phyloP scores from a whole-genome alignment of 2,329 filamentous ascomycete genomes.

The Immersiporthe knoxdaviesiana region DNA sequence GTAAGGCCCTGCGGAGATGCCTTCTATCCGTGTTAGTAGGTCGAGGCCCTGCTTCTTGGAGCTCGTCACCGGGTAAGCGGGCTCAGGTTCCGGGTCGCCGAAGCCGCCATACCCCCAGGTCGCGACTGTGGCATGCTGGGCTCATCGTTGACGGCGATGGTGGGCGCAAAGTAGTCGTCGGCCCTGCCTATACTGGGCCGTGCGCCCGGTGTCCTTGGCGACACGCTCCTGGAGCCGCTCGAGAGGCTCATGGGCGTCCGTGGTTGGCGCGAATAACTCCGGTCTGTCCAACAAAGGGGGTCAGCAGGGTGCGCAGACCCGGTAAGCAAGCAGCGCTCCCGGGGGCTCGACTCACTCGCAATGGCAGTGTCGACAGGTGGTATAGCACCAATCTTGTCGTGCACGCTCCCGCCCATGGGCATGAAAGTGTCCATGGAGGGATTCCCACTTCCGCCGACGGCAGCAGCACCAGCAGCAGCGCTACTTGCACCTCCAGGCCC shows the following conservation, averaged over 20 bases:
- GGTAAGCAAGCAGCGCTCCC: conserved; percentile 7
- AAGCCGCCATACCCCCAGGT: conserved; percentile 57
- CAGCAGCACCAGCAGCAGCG: conserved; percentile 25
- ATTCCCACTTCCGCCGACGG: not conserved
- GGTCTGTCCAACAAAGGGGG: conserved; percentile 47
- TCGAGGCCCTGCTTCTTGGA: conserved; percentile 47
- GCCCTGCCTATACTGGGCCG: conserved; percentile 47
- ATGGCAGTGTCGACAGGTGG: conserved; percentile 55
- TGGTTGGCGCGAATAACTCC: conserved; percentile 57
- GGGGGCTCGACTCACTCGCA: conserved; percentile 50
- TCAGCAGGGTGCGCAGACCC: conserved; percentile 39
- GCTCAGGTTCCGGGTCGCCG: conserved; percentile 43
- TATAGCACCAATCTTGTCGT: conserved; percentile 48
- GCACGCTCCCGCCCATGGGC: conserved; percentile 42
- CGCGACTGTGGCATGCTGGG: conserved; percentile 45
- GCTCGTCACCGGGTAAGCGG: conserved; percentile 51
- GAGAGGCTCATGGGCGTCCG: conserved; percentile 67
- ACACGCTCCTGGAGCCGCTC: conserved; percentile 62
- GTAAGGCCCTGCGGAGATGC: conserved; percentile 69
- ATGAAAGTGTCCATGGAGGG: conserved; percentile 42
- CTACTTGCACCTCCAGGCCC: conserved; percentile 35
- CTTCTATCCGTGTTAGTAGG: conserved; percentile 66
- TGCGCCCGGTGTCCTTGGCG: conserved; percentile 61
- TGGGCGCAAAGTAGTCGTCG: conserved; percentile 51
- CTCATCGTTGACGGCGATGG: conserved; percentile 45